phyloP scores from a whole-genome alignment of 2,329 filamentous ascomycete species.

The Trichoderma simmonsii region DNA sequence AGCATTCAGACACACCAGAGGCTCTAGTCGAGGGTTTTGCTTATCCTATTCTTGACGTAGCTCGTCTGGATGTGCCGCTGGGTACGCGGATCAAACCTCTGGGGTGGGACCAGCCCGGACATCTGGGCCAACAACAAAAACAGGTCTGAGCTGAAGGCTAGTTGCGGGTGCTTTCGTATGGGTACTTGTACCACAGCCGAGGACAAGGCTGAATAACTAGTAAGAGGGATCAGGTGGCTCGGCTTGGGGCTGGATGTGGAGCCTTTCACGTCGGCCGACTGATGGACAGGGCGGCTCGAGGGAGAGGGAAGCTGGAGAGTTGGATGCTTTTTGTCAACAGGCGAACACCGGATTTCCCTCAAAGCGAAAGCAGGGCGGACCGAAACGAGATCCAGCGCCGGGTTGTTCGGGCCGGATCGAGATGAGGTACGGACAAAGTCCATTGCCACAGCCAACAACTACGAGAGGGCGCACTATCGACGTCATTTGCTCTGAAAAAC shows the following conservation, averaged over 20 bases:
- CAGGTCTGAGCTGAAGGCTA: neutral
- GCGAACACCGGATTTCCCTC: neutral
- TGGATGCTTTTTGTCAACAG: neutral
- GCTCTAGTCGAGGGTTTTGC: neutral
- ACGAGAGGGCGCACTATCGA: neutral
- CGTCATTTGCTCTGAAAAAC: neutral
- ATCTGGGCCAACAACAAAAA: neutral
- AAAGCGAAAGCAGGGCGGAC: neutral
- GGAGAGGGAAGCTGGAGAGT: neutral
- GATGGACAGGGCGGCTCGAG: neutral
- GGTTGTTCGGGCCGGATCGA: constrained; percentile 11
- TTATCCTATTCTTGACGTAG: neutral
- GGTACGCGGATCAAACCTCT: neutral
- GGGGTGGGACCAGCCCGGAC: neutral
- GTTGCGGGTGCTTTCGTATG: neutral
- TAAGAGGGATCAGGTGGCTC: neutral
- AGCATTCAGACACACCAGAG: neutral
- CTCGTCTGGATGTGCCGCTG: neutral
- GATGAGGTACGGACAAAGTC: neutral
- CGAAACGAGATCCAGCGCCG: constrained; percentile 6
- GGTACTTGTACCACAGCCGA: neutral
- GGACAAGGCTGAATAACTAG: neutral
- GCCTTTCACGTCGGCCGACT: neutral
- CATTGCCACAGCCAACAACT: neutral
- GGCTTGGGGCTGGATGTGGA: neutral